phyloP scores from a whole-genome alignment of 2,329 filamentous ascomycete genomes.

The Ilyonectria mors-panacis region DNA sequence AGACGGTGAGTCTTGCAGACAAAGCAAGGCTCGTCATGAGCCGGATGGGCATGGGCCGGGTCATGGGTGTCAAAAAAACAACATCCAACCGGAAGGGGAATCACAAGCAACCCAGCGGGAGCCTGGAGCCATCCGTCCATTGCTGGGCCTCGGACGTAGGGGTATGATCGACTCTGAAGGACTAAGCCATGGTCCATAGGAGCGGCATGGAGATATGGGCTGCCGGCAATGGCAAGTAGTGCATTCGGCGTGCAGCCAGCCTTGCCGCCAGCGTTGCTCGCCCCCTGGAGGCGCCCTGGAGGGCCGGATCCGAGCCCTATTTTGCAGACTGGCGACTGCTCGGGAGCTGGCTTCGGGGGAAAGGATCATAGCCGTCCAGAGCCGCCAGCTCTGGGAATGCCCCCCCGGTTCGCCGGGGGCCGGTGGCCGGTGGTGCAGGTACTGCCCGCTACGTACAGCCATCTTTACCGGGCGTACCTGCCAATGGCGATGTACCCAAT shows the following conservation, averaged over 20 bases:
- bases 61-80: slow-evolving; percentile 18
- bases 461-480: slow-evolving; percentile 33
- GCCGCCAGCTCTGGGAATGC: slow-evolving; percentile 29
- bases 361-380: slow-evolving; percentile 46
- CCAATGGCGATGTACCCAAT: slow-evolving; percentile 43
- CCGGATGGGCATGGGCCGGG: slow-evolving; percentile 12
- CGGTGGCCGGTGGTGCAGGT: slow-evolving; percentile 46
- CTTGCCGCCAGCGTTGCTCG: slow-evolving; percentile 6
- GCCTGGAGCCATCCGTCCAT: slow-evolving; percentile 32
- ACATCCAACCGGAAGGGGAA: slow-evolving; percentile 28
- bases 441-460: slow-evolving; percentile 40
- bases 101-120: slow-evolving; percentile 12
- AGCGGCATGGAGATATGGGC: slow-evolving; percentile 28
- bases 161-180: slow-evolving; percentile 4
- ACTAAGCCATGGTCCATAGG: slow-evolving; percentile 8
- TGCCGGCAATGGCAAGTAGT: slow-evolving; percentile 26
- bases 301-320: slow-evolving; percentile 23
- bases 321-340: slow-evolving; percentile 32
- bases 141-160: slow-evolving; percentile 40
- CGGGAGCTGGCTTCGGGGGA: slow-evolving; percentile 49
- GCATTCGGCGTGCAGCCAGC: slow-evolving; percentile 19
- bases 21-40: slow-evolving; percentile 14
- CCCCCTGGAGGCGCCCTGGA: slow-evolving; percentile 14
- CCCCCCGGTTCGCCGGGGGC: slow-evolving; percentile 50
- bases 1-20: not conserved